Evolutionary conservation across 177 flowering plant genomes (phyloP), one percentile per base, ranked within the genome.

Genomic region (Tripterygium wilfordii): DNA sequence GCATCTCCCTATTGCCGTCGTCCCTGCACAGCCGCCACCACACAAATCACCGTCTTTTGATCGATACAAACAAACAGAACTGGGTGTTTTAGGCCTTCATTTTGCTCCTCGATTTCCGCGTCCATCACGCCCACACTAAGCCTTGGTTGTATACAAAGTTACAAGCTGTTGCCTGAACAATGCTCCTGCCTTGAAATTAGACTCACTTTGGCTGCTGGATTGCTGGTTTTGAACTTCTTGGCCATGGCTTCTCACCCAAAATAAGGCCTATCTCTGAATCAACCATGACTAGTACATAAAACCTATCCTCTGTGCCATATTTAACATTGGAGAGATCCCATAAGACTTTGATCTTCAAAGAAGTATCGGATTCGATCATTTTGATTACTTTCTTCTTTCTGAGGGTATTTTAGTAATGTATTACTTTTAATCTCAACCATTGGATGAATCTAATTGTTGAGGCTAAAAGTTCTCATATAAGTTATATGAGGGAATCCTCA

Each of bases 21-120:
- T 91, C 26, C 98, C 98, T 91, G 95, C 92, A 88, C 13, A 67
- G 79, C 67, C 88, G 43, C 54, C 80, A 76, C 75, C 82, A 85
- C 86, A 1, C 68, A 58, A 21, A 84, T 64, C 66, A 83, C 92
- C 53, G 53, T 74, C 82, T 72, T 88, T 70, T 71, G 67, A 54
- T 91, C 95, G 8, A 91, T 67, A 22, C 64, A 54, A 19, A 88
- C 82, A 0, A 70, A 69, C 21, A 91, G 53, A 26, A 54, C 80
- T 3, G 80, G 86, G 15, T 72, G 58, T 54, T 77, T 77, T 15
- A 60, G 18, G 1, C 74, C 77, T 16, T 69, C 86, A 9, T 62
- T 65, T 24, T 77, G n/a, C n/a, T n/a, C n/a, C n/a, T n/a, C n/a
- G n/a, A n/a, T n/a, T n/a, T n/a, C n/a, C n/a, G n/a, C n/a, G 85